Percentiles rank a stretch among this genome's conserved stretches.
These are phyloP conservation scores for Tremellales sp. DNA, from an alignment of 1,284 basidiomycete genomes.

Conservation along the genomic window DNA sequence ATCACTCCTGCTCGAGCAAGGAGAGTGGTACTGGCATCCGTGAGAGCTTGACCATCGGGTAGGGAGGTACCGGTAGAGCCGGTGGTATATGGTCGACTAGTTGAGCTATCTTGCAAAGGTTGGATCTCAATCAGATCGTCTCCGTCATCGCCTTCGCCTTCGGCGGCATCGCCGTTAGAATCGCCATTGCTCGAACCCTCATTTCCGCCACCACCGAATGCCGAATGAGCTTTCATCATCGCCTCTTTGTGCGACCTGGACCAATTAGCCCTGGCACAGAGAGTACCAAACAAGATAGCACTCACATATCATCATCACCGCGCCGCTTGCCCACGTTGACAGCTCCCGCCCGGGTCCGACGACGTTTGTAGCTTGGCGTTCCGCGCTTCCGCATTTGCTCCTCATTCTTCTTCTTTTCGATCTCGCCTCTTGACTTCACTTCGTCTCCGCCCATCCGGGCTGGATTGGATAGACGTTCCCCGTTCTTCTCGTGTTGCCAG, in stretches of 20 bases:
- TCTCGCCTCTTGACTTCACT: constrained; percentile 25
- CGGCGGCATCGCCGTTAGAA: not conserved
- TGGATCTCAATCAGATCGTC: not conserved
- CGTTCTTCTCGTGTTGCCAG: constrained; percentile 46
- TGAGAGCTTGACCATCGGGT: not conserved
- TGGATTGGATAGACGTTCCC: constrained; percentile 29
- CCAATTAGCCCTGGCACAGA: not conserved
- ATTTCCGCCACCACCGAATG: constrained; percentile 27
- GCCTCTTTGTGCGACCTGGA: constrained; percentile 33
- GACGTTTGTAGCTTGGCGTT: constrained; percentile 57
- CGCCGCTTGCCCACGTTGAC: constrained; percentile 13
- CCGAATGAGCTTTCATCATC: constrained; percentile 34
- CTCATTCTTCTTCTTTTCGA: constrained; percentile 29
- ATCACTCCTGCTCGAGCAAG: constrained; percentile 32
- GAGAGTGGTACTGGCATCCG: constrained; percentile 16
- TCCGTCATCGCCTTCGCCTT: too few species aligned
- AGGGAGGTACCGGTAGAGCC: constrained; percentile 3
- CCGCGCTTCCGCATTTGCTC: constrained; percentile 29
- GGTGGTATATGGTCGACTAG: too few species aligned
- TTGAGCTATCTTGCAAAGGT: not conserved
- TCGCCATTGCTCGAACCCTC: constrained; percentile 15
- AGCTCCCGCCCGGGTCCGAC: constrained; percentile 35
- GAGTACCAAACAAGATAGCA: not conserved
- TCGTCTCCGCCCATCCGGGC: constrained; percentile 32
- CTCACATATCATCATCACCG: constrained; percentile 22